Evolutionary conservation across 176 grass and related monocot genomes (phyloP).

Genomic region (Panicum miliaceum): DNA sequence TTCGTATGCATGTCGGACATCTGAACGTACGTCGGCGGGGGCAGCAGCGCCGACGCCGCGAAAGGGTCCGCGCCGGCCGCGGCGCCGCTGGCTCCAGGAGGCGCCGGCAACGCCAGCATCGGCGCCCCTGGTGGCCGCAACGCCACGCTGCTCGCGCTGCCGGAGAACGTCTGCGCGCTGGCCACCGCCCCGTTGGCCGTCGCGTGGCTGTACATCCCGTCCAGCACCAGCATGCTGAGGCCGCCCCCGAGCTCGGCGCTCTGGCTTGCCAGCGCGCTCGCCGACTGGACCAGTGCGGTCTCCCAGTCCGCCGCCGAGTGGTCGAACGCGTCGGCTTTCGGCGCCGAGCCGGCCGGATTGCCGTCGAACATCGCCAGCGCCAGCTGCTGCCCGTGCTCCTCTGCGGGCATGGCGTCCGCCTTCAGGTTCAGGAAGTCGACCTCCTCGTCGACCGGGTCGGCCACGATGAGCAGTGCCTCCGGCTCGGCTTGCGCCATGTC

Average conservation of each 20-base stretch:
- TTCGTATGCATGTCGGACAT: slow-evolving; percentile 88
- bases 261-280: slow-evolving; percentile 57
- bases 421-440: slow-evolving; percentile 75
- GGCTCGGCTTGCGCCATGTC: neutral
- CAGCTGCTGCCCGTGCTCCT: slow-evolving; percentile 64
- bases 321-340: slow-evolving; percentile 50
- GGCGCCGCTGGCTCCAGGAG: neutral
- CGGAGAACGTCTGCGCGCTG: slow-evolving; percentile 16
- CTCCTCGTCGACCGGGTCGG: slow-evolving; percentile 11
- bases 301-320: slow-evolving; percentile 64
- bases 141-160: slow-evolving; percentile 76
- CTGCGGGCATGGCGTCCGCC: slow-evolving; percentile 47
- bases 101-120: slow-evolving; percentile 64
- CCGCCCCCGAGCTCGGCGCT: slow-evolving; percentile 68
- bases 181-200: slow-evolving; percentile 36
- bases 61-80: slow-evolving; percentile 50
- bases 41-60: slow-evolving; percentile 55
- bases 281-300: slow-evolving; percentile 66
- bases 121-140: slow-evolving; percentile 31
- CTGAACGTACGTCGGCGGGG: slow-evolving; percentile 80
- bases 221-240: slow-evolving; percentile 66
- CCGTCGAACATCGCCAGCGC: slow-evolving; percentile 68
- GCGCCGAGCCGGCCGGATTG: slow-evolving; percentile 24
- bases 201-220: slow-evolving; percentile 76
- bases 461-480: neutral